A percentile compares a stretch with the other conserved stretches of the same genome.
phyloP scores from a whole-genome alignment of 352 stramenopile species.

The Thraustotheca clavata region DNA sequence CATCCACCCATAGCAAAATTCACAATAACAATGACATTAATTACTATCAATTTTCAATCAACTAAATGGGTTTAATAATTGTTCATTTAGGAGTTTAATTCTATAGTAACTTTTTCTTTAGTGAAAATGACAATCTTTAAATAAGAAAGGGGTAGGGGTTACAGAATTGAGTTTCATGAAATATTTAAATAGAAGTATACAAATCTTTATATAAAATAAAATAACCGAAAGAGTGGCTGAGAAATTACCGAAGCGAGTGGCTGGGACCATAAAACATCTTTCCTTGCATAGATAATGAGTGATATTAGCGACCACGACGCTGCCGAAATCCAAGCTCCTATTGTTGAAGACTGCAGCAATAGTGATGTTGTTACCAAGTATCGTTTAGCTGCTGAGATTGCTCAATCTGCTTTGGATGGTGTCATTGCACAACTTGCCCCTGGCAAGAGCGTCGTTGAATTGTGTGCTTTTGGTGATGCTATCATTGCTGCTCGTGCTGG shows the following conservation, averaged over 20 bases:
- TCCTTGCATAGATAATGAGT: slow-evolving; percentile 21
- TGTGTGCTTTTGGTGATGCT: slow-evolving; percentile 90
- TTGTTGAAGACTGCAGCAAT: slow-evolving; percentile 80
- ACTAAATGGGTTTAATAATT: too few species aligned
- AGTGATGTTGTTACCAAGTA: slow-evolving; percentile 96
- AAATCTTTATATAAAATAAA: too few species aligned
- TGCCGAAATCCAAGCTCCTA: slow-evolving; percentile 45
- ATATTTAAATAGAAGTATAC: too few species aligned
- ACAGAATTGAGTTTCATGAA: too few species aligned
- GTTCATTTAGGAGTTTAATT: too few species aligned
- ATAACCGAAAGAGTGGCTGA: slow-evolving; percentile 22
- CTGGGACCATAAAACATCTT: slow-evolving; percentile 8
- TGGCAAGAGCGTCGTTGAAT: slow-evolving; percentile 92
- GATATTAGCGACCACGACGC: slow-evolving; percentile 67
- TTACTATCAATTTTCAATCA: too few species aligned
- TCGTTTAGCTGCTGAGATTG: slow-evolving; percentile 97
- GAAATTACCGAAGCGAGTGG: background rate
- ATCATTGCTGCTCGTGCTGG: slow-evolving; percentile 73
- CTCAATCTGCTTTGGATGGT: slow-evolving; percentile 94
- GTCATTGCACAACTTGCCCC: slow-evolving; percentile 91
- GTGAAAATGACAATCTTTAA: too few species aligned
- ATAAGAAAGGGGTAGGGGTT: too few species aligned
- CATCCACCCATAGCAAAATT: too few species aligned
- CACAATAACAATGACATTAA: too few species aligned
- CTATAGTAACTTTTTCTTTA: too few species aligned